A percentile compares a stretch with the other conserved stretches of the same genome.
phyloP scores from a whole-genome alignment of 2,329 filamentous ascomycete species.

The Xylariaceae sp. region DNA sequence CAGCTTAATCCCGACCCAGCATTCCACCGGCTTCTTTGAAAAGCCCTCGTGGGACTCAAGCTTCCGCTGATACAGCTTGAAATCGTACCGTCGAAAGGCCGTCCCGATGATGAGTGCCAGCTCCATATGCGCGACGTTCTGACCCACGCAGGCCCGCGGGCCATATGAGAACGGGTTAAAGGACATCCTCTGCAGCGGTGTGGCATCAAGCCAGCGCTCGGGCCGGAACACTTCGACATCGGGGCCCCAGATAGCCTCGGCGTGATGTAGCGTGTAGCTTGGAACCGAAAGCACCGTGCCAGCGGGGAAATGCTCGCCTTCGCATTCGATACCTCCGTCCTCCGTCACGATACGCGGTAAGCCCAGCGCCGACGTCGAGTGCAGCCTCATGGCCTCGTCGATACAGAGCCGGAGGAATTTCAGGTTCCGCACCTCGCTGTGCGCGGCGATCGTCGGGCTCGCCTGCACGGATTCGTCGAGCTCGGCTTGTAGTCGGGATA shows the following conservation, averaged over 20 bases:
- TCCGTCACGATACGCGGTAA: constrained; percentile 13
- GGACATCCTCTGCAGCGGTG: constrained; percentile 7
- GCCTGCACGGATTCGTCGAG: constrained; percentile 8
- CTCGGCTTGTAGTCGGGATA: constrained; percentile 11
- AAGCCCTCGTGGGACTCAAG: constrained; percentile 14
- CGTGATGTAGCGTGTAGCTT: constrained; percentile 15
- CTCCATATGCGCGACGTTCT: constrained; percentile 16
- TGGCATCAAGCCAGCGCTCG: constrained; percentile 12
- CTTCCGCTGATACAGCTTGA: constrained; percentile 9
- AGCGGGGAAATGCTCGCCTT: constrained; percentile 11
- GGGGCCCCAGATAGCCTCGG: constrained; percentile 8
- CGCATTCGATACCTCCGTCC: constrained; percentile 4
- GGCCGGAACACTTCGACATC: constrained; percentile 15
- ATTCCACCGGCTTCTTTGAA: constrained; percentile 14
- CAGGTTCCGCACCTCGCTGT: constrained; percentile 13
- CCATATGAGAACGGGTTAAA: constrained; percentile 17
- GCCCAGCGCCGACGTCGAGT: constrained; percentile 13
- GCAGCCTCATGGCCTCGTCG: constrained; percentile 14
- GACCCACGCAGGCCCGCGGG: constrained; percentile 12
- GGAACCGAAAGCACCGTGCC: constrained; percentile 14
- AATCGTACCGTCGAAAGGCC: constrained; percentile 14
- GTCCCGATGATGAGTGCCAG: constrained; percentile 14
- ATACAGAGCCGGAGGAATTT: constrained; percentile 15
- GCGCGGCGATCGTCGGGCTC: constrained; percentile 4
- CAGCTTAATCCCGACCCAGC: constrained; percentile 14